Percentiles rank a stretch among this genome's conserved stretches.
Evolutionary conservation across 2,329 filamentous ascomycete species (phyloP).

Genomic region (Penicillium sp.): DNA sequence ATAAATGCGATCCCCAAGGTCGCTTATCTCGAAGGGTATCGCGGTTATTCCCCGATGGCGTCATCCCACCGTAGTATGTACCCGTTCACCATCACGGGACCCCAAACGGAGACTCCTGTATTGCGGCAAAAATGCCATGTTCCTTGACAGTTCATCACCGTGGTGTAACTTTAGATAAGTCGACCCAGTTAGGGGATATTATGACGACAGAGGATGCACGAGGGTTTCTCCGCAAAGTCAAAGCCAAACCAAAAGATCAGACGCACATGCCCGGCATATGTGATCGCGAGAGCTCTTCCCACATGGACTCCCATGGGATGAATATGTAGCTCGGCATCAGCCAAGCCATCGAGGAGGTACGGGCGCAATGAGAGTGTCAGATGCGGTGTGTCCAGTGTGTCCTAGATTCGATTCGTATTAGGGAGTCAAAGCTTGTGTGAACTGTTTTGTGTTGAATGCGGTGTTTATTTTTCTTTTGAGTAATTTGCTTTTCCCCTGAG

Average conservation of each 20-base stretch:
- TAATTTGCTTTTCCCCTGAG: neutral
- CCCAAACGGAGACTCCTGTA: neutral
- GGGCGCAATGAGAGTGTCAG: neutral
- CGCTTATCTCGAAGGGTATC: neutral
- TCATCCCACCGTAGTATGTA: neutral
- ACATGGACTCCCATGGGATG: neutral
- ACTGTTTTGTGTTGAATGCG: neutral
- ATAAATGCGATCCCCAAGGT: neutral
- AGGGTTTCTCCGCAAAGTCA: neutral
- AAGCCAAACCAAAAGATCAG: neutral
- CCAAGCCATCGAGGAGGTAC: neutral
- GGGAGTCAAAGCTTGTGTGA: no score
- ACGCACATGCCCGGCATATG: conserved; percentile 1
- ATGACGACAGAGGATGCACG: conserved; percentile 2
- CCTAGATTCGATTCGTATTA: neutral
- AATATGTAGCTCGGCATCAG: conserved; percentile 1
- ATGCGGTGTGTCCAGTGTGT: neutral
- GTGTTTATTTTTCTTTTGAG: neutral
- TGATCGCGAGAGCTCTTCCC: neutral
- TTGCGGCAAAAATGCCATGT: neutral
- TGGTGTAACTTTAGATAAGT: neutral
- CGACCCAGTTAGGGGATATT: neutral
- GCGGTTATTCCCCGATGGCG: neutral
- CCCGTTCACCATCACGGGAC: conserved; percentile 1
- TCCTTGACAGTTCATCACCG: neutral